A percentile compares a stretch with the other conserved stretches of the same genome.
Evolutionary conservation across 2,329 filamentous ascomycete species (phyloP).

Genomic region (Conoideocrella luteorostrata): DNA sequence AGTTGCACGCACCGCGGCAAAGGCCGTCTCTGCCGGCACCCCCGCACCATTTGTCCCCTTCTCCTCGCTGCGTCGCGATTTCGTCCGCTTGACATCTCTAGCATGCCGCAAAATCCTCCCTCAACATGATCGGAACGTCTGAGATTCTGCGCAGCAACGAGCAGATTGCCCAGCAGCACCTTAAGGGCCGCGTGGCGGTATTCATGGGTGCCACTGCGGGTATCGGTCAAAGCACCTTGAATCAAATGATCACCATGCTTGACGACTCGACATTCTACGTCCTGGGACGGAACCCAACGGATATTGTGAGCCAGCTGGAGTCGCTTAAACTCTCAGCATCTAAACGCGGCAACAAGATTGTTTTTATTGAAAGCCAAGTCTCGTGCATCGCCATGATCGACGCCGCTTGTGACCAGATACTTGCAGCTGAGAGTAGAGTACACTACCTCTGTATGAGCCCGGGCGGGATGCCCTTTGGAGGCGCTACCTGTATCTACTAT

Average conservation of each 20-base stretch:
- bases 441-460: background rate
- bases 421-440: background rate
- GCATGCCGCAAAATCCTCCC: no score
- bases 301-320: background rate
- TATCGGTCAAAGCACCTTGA: background rate
- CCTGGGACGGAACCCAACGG: background rate
- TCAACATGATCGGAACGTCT: no score
- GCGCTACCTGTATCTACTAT: background rate
- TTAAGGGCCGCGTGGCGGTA: background rate
- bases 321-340: background rate
- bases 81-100: no score
- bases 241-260: background rate
- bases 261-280: background rate
- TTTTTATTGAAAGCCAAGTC: background rate
- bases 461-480: background rate
- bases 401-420: conserved; percentile 1
- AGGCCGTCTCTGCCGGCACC: no score
- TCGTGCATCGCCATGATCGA: background rate
- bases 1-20: no score
- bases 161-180: background rate
- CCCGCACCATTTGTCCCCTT: no score
- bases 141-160: background rate
- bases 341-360: background rate
- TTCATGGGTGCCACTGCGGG: background rate
- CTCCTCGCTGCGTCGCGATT: no score